These are phyloP conservation scores for Esteya vermicola DNA, from an alignment of 2,329 filamentous ascomycete genomes.

Conservation along the genomic window DNA sequence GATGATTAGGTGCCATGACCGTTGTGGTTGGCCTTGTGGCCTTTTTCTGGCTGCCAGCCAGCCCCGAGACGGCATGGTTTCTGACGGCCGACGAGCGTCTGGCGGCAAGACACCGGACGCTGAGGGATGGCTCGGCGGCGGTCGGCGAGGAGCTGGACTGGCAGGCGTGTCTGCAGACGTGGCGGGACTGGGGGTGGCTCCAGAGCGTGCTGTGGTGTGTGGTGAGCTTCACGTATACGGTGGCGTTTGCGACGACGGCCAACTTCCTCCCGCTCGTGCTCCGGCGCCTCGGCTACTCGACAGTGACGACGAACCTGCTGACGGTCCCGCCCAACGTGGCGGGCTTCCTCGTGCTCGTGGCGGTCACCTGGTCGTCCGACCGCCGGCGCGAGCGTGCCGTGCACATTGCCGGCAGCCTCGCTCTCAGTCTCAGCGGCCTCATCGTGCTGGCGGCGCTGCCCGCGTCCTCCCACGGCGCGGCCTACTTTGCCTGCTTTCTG, in stretches of 20 bases:
- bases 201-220: conserved; percentile 6
- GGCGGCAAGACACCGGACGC: conserved; percentile 6
- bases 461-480: conserved; percentile 5
- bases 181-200: conserved; percentile 1
- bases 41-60: conserved; percentile 10
- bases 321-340: conserved; percentile 11
- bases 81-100: conserved; percentile 8
- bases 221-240: conserved; percentile 7
- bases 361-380: conserved; percentile 9
- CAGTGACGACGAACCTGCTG: conserved; percentile 10
- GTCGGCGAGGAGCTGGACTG: conserved; percentile 8
- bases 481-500: conserved; percentile 9
- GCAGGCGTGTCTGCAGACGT: conserved; percentile 4
- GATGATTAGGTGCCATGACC: conserved; percentile 1
- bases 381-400: conserved; percentile 9
- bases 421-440: conserved; percentile 2
- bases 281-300: conserved; percentile 8
- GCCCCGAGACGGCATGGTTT: conserved; percentile 8
- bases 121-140: conserved; percentile 8
- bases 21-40: conserved; percentile 9
- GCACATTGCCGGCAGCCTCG: conserved; percentile 7
- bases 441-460: conserved; percentile 8
- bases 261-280: conserved; percentile 11
- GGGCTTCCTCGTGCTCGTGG: conserved; percentile 8
- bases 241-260: conserved; percentile 8